Evolutionary conservation across 345 rosid genomes (phyloP), one percentile per base, ranked within the genome.

Genomic region (Erucastrum elatum): DNA sequence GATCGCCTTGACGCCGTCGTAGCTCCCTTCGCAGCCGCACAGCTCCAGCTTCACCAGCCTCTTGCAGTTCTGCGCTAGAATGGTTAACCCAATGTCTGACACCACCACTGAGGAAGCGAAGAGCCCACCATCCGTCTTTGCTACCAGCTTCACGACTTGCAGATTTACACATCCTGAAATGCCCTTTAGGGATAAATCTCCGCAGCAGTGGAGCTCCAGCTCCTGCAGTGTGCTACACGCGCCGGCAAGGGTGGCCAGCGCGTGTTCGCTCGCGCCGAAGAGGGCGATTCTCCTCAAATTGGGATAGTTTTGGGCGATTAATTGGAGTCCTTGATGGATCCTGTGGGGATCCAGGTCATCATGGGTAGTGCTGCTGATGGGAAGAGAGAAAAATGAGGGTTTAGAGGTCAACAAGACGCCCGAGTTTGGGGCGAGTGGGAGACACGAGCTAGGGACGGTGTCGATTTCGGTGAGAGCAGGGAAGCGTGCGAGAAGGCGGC

Each of bases 11-110:
- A 88, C 82, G 75, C 91, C 90, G 77, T 86, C 89, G 37, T 80
- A 90, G 58, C 94, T 90, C 5, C 94, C 91, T 76, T 90, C 94
- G 56, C 94, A 90, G 25, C 87, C 89, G 74, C 84, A 75, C 5
- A 87, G 82, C 77, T 90, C 85, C 31, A 90, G 86, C 83, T 87
- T 87, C 71, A 90, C 87, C 64, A 90, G 78, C 72, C 94, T 75
- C 72, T 81, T 82, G 75, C 94, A 90, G 11, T 89, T 89, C 56
- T 87, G 91, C 1, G 94, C 91, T 51, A 90, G 71, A 11, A 88
- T 77, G 1, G 91, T 90, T 79, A 90, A 71, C 37, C 94, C 94
- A 68, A 90, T 84, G 80, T 90, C 94, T 0, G 91, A 83, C 56
- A 51, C 56, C 27, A 90, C 85, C 46, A 81, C 63, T 0, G 87